Evolutionary conservation across 495 filamentous ascomycete species (phyloP).

Genomic region (Aspergillus campestris): DNA sequence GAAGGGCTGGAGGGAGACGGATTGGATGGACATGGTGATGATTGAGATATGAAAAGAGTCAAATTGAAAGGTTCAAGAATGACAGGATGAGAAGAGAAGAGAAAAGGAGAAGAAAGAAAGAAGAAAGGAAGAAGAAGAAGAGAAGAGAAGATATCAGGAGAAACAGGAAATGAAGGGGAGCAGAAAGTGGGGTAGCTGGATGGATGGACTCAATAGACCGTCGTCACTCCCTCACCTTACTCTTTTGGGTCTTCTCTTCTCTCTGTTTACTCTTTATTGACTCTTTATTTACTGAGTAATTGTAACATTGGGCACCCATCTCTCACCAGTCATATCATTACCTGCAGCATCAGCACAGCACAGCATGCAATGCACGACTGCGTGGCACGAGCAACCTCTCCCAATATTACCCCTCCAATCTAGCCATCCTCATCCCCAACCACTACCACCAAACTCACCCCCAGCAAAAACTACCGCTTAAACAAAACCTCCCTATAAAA

Average conservation of each 20-base stretch:
- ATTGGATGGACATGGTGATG: conserved; percentile 59
- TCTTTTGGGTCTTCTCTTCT: background rate
- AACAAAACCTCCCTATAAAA: conserved; percentile 55
- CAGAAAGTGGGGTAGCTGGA: background rate
- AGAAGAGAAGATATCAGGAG: background rate
- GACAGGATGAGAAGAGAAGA: conserved; percentile 6
- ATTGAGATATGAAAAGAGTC: no score
- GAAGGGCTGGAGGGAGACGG: conserved; percentile 69
- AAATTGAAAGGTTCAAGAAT: no score
- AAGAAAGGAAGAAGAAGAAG: background rate
- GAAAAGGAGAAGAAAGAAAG: conserved; percentile 2
- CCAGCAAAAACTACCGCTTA: background rate
- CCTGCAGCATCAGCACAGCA: no score
- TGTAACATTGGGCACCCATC: no score
- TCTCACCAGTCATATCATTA: no score
- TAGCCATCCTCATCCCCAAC: no score
- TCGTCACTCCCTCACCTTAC: no score
- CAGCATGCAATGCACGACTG: no score
- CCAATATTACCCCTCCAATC: no score
- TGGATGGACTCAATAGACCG: no score
- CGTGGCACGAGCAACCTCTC: no score
- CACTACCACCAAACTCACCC: background rate
- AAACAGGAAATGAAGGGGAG: conserved; percentile 2
- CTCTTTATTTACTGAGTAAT: no score
- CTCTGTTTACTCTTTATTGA: background rate